These are phyloP conservation scores for Microdochium bolleyi DNA, from an alignment of 2,329 filamentous ascomycete species.

Conservation along the genomic window DNA sequence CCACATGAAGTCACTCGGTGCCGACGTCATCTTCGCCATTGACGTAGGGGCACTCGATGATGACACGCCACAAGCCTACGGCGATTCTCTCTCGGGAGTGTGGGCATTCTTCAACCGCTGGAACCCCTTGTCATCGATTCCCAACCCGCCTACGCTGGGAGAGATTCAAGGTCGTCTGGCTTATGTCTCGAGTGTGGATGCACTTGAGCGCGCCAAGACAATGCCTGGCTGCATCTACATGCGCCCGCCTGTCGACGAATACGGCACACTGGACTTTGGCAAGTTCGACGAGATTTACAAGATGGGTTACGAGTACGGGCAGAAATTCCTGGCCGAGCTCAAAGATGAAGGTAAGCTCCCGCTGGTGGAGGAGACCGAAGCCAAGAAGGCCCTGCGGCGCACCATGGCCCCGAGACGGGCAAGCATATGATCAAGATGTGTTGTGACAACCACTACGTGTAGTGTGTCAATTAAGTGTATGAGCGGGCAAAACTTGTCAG, in stretches of 20 bases:
- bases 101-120: constrained; percentile 95
- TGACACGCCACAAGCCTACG: constrained; percentile 83
- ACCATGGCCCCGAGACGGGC: constrained; percentile 75
- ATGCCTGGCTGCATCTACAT: constrained; percentile 92
- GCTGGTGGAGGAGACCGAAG: constrained; percentile 62
- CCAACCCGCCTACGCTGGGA: constrained; percentile 88
- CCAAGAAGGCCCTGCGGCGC: constrained; percentile 66
- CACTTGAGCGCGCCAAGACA: constrained; percentile 84
- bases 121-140: constrained; percentile 85
- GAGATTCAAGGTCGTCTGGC: constrained; percentile 94
- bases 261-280: constrained; percentile 90
- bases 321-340: constrained; percentile 69
- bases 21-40: constrained; percentile 89
- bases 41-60: constrained; percentile 93
- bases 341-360: constrained; percentile 71
- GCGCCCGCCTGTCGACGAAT: constrained; percentile 87
- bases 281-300: constrained; percentile 97
- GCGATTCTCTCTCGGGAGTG: constrained; percentile 87
- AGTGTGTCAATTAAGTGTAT: background rate
- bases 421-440: constrained; percentile 42
- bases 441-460: background rate
- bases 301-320: constrained; percentile 79
- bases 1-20: constrained; percentile 92
- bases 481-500: no score
- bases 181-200: constrained; percentile 92